Conservation (phyloP, 441 rosid genomes). For the Jatropha multifida region DNA sequence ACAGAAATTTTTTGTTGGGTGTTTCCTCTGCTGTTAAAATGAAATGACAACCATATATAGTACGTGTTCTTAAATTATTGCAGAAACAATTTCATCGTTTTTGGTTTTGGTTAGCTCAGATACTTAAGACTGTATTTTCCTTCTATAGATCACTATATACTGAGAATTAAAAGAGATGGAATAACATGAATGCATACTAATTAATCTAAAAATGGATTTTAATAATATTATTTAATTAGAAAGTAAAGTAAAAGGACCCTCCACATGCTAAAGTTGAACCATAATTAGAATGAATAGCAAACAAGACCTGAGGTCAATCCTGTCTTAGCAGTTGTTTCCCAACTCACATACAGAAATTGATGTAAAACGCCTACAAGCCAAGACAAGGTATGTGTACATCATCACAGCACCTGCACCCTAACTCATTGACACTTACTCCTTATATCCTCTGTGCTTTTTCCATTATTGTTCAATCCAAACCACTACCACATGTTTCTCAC, state of each 20-base stretch:
- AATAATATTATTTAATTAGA: no score
- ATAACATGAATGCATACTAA: no score
- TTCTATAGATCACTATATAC: no score
- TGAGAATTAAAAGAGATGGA: no score
- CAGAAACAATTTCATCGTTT: neutral
- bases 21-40: constrained; percentile 2
- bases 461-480: neutral
- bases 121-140: neutral
- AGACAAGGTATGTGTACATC: neutral
- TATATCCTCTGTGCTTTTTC: neutral
- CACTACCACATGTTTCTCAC: neutral
- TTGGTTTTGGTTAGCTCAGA: neutral
- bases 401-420: constrained; percentile 5
- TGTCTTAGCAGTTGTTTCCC: constrained; percentile 22
- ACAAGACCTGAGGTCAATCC: constrained; percentile 16
- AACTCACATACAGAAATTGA: constrained; percentile 20
- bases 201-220: no score
- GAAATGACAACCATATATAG: neutral
- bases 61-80: constrained; percentile 17
- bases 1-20: neutral
- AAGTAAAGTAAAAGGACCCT: neutral
- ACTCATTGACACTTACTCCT: constrained; percentile 10
- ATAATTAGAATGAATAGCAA: neutral
- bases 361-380: neutral
- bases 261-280: no score